Evolutionary conservation across 2,329 filamentous ascomycete genomes (phyloP).

Genomic region (Talaromyces sp.): DNA sequence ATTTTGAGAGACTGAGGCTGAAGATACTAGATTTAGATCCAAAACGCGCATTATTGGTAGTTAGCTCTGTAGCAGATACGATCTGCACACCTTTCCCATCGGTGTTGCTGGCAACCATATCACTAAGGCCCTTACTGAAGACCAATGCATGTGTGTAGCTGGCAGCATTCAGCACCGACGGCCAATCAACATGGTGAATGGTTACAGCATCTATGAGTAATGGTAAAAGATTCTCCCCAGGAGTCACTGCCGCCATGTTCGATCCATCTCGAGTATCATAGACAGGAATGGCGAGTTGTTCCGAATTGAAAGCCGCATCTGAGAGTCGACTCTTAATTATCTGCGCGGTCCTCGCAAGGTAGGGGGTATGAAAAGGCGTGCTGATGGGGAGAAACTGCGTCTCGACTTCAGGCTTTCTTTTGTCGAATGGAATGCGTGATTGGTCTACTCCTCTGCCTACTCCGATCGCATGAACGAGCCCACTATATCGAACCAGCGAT

Average conservation of each 20-base stretch:
- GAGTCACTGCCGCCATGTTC: background rate
- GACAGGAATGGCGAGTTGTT: background rate
- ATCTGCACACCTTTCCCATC: background rate
- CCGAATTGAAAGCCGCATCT: background rate
- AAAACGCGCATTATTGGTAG: background rate
- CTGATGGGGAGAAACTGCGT: constrained; percentile 40
- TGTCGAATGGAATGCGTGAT: constrained; percentile 30
- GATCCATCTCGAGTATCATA: background rate
- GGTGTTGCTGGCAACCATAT: constrained; percentile 1
- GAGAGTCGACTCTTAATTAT: background rate
- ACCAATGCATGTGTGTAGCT: background rate
- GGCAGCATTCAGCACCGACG: background rate
- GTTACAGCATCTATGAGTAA: background rate
- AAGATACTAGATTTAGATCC: background rate
- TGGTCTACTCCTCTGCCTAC: constrained; percentile 21
- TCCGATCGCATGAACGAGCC: background rate
- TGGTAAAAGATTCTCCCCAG: background rate
- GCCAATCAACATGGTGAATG: constrained; percentile 3
- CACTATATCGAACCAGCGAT: background rate
- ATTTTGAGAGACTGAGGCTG: background rate
- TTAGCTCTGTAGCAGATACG: constrained; percentile 3
- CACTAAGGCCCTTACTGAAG: background rate
- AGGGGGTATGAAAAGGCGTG: constrained; percentile 40
- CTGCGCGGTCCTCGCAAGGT: constrained; percentile 28
- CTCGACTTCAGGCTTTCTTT: constrained; percentile 28